Base-by-base conservation (phyloP, 2,329 filamentous ascomycete genomes). In the Coniochaeta prunicola region DNA sequence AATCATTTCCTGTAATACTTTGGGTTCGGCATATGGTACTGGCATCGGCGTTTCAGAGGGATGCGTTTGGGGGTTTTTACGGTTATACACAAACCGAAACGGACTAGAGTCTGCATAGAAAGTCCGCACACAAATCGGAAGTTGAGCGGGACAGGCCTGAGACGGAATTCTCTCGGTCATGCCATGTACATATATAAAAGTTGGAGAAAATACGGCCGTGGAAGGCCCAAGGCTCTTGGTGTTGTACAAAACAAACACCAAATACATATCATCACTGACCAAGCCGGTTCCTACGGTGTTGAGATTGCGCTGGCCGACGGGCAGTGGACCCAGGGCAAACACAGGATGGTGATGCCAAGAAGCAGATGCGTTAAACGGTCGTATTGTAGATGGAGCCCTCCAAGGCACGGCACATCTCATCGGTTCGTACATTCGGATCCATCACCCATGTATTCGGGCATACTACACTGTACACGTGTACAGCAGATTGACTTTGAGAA, bases 1-100 rank as follows among this genome's bases (percentile, higher is more conserved):
- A 61, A 45, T 31, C 4, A 60, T 57, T 48, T 56, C 30, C 28
- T 55, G 33, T 55, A 54, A 55, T 55, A 55, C 53, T 15, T 33
- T 36, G 21, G 28, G 53, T 33, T 36, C 53, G 36, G 53, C 53
- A 55, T 34, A 34, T n/a, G 28, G 50, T 17, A 48, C 31, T 19
- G 53, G 53, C 33, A 55, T 36, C 2, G 53, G 53, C 53, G 53
- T 55, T 55, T 33, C 21, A 24, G 26, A 36, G n/a, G 33, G 53
- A 24, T 33, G 28, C 21, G 13, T 26, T 50, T 50, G 3, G 45
- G 24, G 13, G 45, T 12, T 17, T 45, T 30, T 17, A 26, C 45
- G 45, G 24, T 4, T 28, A 28, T 50, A 50, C 45, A 26, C 45
- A 50, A 28, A 50, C n/a, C 45, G 45, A 50, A 26, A 28, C 24